Evolutionary conservation across 2,329 filamentous ascomycete genomes (phyloP), one percentile per base, ranked within the genome.

Genomic region (Metarhizium album): DNA sequence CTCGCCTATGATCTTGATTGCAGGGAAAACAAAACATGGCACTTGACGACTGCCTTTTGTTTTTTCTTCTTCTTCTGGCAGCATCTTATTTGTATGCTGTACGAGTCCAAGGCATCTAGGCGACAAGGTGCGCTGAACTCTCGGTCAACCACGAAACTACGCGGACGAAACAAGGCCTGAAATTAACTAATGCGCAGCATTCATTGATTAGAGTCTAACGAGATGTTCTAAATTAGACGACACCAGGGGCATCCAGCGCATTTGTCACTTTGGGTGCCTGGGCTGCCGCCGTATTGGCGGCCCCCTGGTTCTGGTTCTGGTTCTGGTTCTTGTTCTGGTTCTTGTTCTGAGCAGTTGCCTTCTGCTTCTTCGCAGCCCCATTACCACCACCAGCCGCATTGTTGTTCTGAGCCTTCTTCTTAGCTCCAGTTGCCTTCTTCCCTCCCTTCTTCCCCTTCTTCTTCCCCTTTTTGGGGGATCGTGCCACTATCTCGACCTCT

Each of bases 371-470:
- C n/a, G n/a, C n/a, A n/a, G n/a, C n/a, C n/a, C n/a, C n/a, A n/a
- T n/a, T n/a, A n/a, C n/a, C n/a, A n/a, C n/a, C n/a, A n/a, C n/a
- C n/a, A n/a, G n/a, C n/a, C n/a, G n/a, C n/a, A n/a, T n/a, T n/a
- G n/a, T n/a, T n/a, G n/a, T n/a, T n/a, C n/a, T n/a, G n/a, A n/a
- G 24, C 40, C 40, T 45, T 49, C 23, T 47, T 47, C 23, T 35
- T 27, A 27, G 16, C 40, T 49, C 35, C 46, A 14, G 24, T 29
- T 18, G 3, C 46, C 27, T 29, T 29, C 27, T 27, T 14, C 27
- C 35, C 16, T 11, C 18, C 31, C 46, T 37, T 3, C 35, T 40
- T 14, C 33, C 31, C 31, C 6, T 24, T 20, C 38, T 49, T 35
- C 13, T 42, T 23, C 9, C n/a, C 46, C 22, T 48, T 48, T n/a